Base-by-base conservation (phyloP, 768 basidiomycete genomes). In the Rhizopogon vinicolor region DNA sequence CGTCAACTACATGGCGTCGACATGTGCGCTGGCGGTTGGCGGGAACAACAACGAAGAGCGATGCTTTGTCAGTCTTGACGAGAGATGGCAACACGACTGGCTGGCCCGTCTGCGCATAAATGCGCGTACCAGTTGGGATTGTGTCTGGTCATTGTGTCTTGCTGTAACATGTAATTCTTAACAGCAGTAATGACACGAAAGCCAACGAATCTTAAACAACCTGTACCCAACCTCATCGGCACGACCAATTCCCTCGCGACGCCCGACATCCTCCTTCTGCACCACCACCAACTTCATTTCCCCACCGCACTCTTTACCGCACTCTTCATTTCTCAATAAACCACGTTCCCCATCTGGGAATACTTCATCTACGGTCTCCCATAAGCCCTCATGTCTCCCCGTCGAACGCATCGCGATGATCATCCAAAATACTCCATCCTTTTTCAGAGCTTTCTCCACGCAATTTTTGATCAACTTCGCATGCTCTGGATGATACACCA, bases 181-280 rank as follows among this genome's bases (percentile, higher is more conserved):
- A 37, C 35, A 37, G 19, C 35, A 49, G 22, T 16, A 37, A 9
- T 22, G 14, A 48, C 48, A 37, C 1, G 48, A 14, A 22, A 71
- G 67, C 89, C 89, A 91, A n/a, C 83, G 84, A 67, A 92, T 87
- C 72, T 81, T 78, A 63, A 82, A 90, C 54, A 89, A 63, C 60
- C 67, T 76, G 63, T 92, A 93, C 28, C 81, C 82, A 56, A 76
- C 75, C 72, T 92, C 87, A 65, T 89, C 83, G 50, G 80, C 84
- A 57, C 86, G 73, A 45, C 89, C 86, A 51, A 84, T 74, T 22
- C 85, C 81, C 14, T 74, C 74, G 53, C 75, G 71, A 55, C 77
- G 77, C 43, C 70, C 76, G 29, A 86, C 62, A 25, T 76, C 76
- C 57, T 81, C 76, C 55, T 69, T 64, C 41, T 74, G 66, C 55